Conservation (phyloP, 176 grass and related monocot genomes). For the Oryza punctata region DNA sequence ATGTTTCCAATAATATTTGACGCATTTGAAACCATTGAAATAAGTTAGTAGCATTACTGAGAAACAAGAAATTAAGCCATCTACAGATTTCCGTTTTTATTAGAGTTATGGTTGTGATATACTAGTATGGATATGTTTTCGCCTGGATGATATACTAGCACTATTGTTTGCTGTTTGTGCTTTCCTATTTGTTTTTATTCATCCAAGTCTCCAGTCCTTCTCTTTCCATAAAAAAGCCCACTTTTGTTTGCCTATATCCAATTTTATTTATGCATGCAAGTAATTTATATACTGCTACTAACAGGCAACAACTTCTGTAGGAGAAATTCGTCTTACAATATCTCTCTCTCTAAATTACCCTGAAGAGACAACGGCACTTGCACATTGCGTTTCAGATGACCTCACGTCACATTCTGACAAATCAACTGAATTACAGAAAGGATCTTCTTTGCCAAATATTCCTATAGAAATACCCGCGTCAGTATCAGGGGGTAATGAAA, state of each 20-base stretch:
- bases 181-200: neutral
- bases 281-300: constrained; percentile 4
- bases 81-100: neutral
- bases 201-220: neutral
- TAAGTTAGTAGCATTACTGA: neutral
- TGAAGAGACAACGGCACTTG: constrained; percentile 43
- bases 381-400: constrained; percentile 60
- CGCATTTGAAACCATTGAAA: neutral
- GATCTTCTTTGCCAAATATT: constrained; percentile 43
- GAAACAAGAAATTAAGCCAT: neutral
- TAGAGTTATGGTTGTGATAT: neutral
- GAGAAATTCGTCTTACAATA: constrained; percentile 68
- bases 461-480: constrained; percentile 34
- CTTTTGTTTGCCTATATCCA: neutral
- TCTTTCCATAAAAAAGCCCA: neutral
- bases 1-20: neutral
- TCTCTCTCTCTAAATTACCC: constrained; percentile 61
- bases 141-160: neutral
- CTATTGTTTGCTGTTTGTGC: constrained; percentile 11
- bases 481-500: constrained; percentile 28
- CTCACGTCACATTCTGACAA: constrained; percentile 81
- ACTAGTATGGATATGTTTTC: neutral
- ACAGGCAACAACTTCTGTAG: constrained; percentile 38
- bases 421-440: constrained; percentile 69
- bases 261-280: neutral